Evolutionary conservation across 176 grass and related monocot species (phyloP), one percentile per base, ranked within the genome.

Genomic region (Melocanna baccifera): DNA sequence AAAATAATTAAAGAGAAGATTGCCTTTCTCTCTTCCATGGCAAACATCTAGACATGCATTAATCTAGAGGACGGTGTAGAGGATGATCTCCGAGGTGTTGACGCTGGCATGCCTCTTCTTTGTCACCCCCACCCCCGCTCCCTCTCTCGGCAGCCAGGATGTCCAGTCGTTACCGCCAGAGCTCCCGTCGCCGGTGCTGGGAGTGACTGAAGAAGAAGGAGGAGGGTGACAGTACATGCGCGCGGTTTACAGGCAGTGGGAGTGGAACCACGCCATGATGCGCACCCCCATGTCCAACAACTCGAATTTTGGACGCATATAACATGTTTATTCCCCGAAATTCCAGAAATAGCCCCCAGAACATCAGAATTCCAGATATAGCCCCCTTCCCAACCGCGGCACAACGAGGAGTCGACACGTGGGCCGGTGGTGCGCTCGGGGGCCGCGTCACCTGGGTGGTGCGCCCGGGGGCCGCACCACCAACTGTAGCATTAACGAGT

Each of bases 191-290:
- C 48, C 65, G 57, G 7, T 11, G 8, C 13, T 11, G 32, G 55
- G 13, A 1, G 19, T 76, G 62, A 71, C 14, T 64, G 15, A 34
- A 11, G 16, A 62, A 0, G 41, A 82, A 23, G 42, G 52, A 18
- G 79, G 94, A 71, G 62, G 94, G 87, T 92, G 92, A 85, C 94
- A 97, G 89, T 97, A 97, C 75, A 93, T 56, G 8, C 89, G 84
- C 78, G 94, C 89, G 12, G 91, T 97, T 73, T 97, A 91, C 15
- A 89, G 91, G 73, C 89, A 94, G 75, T 97, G 94, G 57, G 94
- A 97, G 76, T 97, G 94, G 89, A 97, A 97, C 69, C 91, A 85
- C 70, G 94, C 94, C 1, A 87, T 91, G 73, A 97, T 94, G 80
- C 89, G 90, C 82, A 92, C 79, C 1, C 94, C 91, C 94, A 94